Evolutionary conservation across 805 yeast species (phyloP).

Genomic region (Nakazawaea wickerhamii): DNA sequence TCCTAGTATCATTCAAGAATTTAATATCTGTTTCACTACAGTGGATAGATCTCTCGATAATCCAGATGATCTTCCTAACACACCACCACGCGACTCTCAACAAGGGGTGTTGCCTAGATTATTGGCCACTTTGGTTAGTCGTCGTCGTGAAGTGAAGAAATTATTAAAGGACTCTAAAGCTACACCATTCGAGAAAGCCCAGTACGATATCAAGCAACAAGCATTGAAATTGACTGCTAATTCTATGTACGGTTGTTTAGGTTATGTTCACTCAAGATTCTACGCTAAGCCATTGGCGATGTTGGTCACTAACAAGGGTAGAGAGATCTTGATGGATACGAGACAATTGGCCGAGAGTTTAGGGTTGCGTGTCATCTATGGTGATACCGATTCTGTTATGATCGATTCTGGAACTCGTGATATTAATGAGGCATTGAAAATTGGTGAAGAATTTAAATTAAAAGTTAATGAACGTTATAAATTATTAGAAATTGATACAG

Average conservation of each 20-base stretch:
- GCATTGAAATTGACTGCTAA: constrained; percentile 96
- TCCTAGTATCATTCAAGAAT: constrained; percentile 96
- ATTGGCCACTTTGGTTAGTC: constrained; percentile 74
- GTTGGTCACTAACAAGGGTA: constrained; percentile 91
- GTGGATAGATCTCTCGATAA: constrained; percentile 58
- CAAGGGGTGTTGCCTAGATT: constrained; percentile 87
- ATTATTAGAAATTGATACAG: constrained; percentile 88
- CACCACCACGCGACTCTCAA: constrained; percentile 51
- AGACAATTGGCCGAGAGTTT: constrained; percentile 85
- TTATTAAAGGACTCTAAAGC: constrained; percentile 71
- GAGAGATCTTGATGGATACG: constrained; percentile 91
- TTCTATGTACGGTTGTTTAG: constrained; percentile 99
- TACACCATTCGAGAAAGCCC: constrained; percentile 60
- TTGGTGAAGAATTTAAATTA: constrained; percentile 81
- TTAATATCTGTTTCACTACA: constrained; percentile 94
- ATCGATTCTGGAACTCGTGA: constrained; percentile 78
- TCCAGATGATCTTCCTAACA: constrained; percentile 61
- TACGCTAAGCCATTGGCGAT: constrained; percentile 95
- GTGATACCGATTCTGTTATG: constrained; percentile 99
- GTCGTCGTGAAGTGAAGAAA: constrained; percentile 91
- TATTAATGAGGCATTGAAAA: constrained; percentile 66
- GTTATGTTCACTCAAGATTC: constrained; percentile 85
- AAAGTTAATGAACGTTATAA: constrained; percentile 86
- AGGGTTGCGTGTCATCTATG: constrained; percentile 83
- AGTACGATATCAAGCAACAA: constrained; percentile 92